These are phyloP conservation scores for Megacollybia marginata DNA, from an alignment of 768 basidiomycete species.

Conservation along the genomic window DNA sequence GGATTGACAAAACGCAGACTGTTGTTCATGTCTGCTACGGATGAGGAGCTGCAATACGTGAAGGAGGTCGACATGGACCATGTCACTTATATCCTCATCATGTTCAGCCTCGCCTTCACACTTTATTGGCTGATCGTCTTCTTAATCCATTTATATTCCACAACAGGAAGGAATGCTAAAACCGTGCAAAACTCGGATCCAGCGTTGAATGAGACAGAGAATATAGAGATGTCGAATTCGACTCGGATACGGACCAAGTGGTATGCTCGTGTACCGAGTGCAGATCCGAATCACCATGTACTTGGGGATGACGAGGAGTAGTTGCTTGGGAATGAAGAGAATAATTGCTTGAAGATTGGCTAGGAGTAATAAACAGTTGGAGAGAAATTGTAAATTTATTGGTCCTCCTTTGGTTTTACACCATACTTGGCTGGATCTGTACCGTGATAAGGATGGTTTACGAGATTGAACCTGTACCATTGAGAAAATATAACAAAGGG, in stretches of 20 bases:
- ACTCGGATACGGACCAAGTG: slow-evolving; percentile 36
- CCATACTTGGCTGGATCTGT: slow-evolving; percentile 79
- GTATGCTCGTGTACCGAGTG: slow-evolving; percentile 56
- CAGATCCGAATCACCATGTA: slow-evolving; percentile 31
- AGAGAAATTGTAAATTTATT: neutral
- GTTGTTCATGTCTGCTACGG: slow-evolving; percentile 89
- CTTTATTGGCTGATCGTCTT: slow-evolving; percentile 67
- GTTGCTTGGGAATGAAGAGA: neutral
- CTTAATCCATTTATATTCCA: slow-evolving; percentile 63
- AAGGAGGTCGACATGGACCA: slow-evolving; percentile 78
- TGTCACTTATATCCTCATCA: slow-evolving; percentile 81
- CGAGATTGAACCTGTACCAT: slow-evolving; percentile 80
- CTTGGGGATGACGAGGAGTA: slow-evolving; percentile 45
- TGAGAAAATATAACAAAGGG: slow-evolving; percentile 5
- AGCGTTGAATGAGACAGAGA: neutral
- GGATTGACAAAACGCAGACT: slow-evolving; percentile 33
- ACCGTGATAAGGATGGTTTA: slow-evolving; percentile 85
- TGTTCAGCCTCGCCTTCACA: slow-evolving; percentile 73
- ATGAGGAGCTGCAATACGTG: slow-evolving; percentile 76
- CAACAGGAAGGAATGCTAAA: slow-evolving; percentile 50
- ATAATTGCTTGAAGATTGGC: no score
- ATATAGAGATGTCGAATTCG: slow-evolving; percentile 12
- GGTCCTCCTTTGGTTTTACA: slow-evolving; percentile 10
- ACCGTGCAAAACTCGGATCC: neutral
- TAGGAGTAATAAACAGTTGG: no score